These are phyloP conservation scores for Microstroma glucosiphilum DNA, from an alignment of 1,284 basidiomycete genomes.

Conservation along the genomic window DNA sequence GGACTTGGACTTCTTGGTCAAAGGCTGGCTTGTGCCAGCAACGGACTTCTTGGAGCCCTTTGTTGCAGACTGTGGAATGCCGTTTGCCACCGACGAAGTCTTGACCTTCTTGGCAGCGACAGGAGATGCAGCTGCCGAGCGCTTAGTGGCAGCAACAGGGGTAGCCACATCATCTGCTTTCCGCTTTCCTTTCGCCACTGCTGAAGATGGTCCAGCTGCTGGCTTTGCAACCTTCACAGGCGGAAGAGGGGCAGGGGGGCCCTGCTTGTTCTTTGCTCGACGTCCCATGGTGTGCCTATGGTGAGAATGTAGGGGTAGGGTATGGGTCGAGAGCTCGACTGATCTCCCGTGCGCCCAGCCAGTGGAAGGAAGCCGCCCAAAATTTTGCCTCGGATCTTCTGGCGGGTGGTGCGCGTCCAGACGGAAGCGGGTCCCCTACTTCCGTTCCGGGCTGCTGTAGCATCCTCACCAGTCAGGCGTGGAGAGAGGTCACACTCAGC, in stretches of 20 bases:
- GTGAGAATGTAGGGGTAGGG: too few species aligned
- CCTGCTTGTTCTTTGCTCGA: slow-evolving; percentile 84
- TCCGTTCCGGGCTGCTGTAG: too few species aligned
- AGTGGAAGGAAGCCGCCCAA: too few species aligned
- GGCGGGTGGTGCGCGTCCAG: too few species aligned
- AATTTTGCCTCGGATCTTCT: too few species aligned
- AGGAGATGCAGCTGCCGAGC: background rate
- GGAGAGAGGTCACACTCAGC: too few species aligned
- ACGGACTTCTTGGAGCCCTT: slow-evolving; percentile 42
- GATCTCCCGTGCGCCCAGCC: too few species aligned
- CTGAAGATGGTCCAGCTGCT: background rate
- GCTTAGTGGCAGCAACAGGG: slow-evolving; percentile 3
- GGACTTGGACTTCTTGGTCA: slow-evolving; percentile 49
- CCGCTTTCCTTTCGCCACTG: slow-evolving; percentile 47
- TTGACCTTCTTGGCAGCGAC: slow-evolving; percentile 31
- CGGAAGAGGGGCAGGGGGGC: slow-evolving; percentile 66
- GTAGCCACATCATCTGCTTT: slow-evolving; percentile 49
- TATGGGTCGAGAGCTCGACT: too few species aligned
- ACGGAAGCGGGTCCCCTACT: too few species aligned
- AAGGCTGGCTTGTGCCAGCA: slow-evolving; percentile 18
- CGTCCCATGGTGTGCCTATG: slow-evolving; percentile 63
- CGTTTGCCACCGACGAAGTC: slow-evolving; percentile 53
- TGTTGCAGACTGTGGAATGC: slow-evolving; percentile 58
- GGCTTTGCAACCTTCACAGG: slow-evolving; percentile 53
- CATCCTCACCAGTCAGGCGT: too few species aligned